Percentiles rank a stretch among this genome's conserved stretches.
These are phyloP conservation scores for Colletotrichum sansevieriae DNA, from an alignment of 2,329 filamentous ascomycete species.

Conservation along the genomic window DNA sequence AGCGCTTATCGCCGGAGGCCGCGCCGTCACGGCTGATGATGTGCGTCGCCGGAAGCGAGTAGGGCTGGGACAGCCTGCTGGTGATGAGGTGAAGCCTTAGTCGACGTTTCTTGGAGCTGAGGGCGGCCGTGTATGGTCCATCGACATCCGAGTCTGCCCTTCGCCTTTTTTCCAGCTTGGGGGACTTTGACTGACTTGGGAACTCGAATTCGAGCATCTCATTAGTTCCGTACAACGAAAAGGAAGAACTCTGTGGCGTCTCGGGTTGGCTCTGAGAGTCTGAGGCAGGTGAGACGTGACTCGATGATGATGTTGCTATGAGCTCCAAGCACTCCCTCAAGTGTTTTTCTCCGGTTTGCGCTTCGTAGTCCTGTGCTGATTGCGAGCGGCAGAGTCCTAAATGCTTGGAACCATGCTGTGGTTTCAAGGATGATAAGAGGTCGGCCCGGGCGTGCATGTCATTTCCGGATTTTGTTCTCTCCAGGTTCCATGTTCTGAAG, in stretches of 20 bases:
- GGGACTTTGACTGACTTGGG: not conserved
- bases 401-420: slow-evolving; percentile 19
- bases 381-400: not conserved
- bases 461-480: slow-evolving; percentile 8
- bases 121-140: slow-evolving; percentile 62
- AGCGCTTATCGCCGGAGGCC: slow-evolving; percentile 59
- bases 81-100: slow-evolving; percentile 74
- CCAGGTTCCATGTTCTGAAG: slow-evolving; percentile 31
- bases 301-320: not conserved
- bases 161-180: slow-evolving; percentile 27
- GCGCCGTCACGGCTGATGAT: slow-evolving; percentile 72
- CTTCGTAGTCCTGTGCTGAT: not conserved
- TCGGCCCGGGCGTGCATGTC: slow-evolving; percentile 13
- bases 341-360: not conserved
- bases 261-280: too few relatives aligned
- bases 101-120: slow-evolving; percentile 75
- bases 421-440: slow-evolving; percentile 16
- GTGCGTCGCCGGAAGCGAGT: slow-evolving; percentile 77
- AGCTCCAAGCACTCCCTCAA: not conserved
- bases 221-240: not conserved
- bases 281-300: not conserved
- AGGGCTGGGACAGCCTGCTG: slow-evolving; percentile 77
- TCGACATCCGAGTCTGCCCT: slow-evolving; percentile 71
- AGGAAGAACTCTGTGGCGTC: not conserved
- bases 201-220: slow-evolving; percentile 29